A percentile compares a stretch with the other conserved stretches of the same genome.
Evolutionary conservation across 1,284 basidiomycete genomes (phyloP).

Genomic region (Marasmius fiardii): DNA sequence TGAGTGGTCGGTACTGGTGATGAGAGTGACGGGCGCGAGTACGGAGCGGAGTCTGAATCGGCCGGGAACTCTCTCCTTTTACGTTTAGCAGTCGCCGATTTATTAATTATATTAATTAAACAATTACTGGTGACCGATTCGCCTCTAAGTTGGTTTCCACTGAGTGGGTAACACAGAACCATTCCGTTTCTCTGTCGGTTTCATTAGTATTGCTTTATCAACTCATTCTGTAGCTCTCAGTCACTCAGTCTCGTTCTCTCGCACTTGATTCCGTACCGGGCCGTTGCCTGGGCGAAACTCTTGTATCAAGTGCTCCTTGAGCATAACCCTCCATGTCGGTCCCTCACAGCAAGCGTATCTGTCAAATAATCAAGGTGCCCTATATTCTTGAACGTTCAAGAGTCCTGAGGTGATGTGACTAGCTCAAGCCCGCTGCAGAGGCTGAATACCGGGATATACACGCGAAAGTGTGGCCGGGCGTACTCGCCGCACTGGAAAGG

Average conservation of each 20-base stretch:
- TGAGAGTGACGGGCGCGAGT: not conserved
- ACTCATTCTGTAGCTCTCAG: not conserved
- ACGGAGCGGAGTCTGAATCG: not conserved
- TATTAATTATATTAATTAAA: no score
- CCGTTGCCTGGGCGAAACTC: not conserved
- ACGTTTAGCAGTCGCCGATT: not conserved
- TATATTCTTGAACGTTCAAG: not conserved
- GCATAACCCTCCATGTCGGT: constrained; percentile 23
- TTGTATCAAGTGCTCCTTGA: not conserved
- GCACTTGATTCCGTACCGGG: not conserved
- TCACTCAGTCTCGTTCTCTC: not conserved
- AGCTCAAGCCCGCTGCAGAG: constrained; percentile 62
- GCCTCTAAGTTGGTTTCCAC: no score
- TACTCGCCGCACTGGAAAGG: constrained; percentile 63
- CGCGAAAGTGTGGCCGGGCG: constrained; percentile 66
- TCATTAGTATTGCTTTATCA: no score
- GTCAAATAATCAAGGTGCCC: constrained; percentile 67
- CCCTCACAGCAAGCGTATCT: constrained; percentile 56
- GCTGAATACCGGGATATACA: constrained; percentile 73
- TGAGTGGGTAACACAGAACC: no score
- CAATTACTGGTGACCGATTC: no score
- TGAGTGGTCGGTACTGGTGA: not conserved
- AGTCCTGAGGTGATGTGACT: constrained; percentile 5
- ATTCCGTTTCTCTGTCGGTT: not conserved
- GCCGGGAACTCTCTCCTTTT: not conserved